Conservation (phyloP, 495 filamentous ascomycete species). For the Hyaloscypha hepaticicola region DNA sequence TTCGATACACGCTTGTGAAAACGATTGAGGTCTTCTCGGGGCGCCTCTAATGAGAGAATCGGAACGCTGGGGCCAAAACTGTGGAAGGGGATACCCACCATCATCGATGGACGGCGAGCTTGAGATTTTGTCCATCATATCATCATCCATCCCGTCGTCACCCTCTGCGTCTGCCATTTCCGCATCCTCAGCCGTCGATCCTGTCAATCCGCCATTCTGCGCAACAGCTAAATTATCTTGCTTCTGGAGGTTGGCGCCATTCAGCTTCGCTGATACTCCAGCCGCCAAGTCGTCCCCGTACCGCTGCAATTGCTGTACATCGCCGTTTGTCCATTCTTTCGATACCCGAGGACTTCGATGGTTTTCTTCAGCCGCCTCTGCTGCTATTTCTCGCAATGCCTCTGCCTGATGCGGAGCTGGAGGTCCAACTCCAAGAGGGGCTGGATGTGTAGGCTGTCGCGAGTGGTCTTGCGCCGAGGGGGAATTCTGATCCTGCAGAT, state of each 20-base stretch:
- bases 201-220: slow-evolving; percentile 51
- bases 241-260: slow-evolving; percentile 35
- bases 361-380: slow-evolving; percentile 70
- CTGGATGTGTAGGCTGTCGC: slow-evolving; percentile 54
- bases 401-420: slow-evolving; percentile 82
- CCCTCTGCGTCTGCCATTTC: slow-evolving; percentile 73
- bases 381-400: slow-evolving; percentile 73
- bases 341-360: slow-evolving; percentile 38
- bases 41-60: slow-evolving; percentile 42
- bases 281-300: slow-evolving; percentile 48
- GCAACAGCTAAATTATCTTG: slow-evolving; percentile 53
- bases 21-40: slow-evolving; percentile 16
- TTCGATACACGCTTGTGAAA: slow-evolving; percentile 34
- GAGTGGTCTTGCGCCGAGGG: slow-evolving; percentile 80
- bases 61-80: slow-evolving; percentile 36
- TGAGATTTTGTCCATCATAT: slow-evolving; percentile 94
- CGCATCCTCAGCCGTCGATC: slow-evolving; percentile 46
- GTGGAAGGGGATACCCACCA: slow-evolving; percentile 68
- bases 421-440: slow-evolving; percentile 63
- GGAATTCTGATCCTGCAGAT: slow-evolving; percentile 80
- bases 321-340: slow-evolving; percentile 50
- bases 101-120: slow-evolving; percentile 98
- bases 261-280: slow-evolving; percentile 45
- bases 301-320: slow-evolving; percentile 45
- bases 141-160: slow-evolving; percentile 77